These are phyloP conservation scores for Chiua sp. DNA, from an alignment of 1,284 basidiomycete species.

Conservation along the genomic window DNA sequence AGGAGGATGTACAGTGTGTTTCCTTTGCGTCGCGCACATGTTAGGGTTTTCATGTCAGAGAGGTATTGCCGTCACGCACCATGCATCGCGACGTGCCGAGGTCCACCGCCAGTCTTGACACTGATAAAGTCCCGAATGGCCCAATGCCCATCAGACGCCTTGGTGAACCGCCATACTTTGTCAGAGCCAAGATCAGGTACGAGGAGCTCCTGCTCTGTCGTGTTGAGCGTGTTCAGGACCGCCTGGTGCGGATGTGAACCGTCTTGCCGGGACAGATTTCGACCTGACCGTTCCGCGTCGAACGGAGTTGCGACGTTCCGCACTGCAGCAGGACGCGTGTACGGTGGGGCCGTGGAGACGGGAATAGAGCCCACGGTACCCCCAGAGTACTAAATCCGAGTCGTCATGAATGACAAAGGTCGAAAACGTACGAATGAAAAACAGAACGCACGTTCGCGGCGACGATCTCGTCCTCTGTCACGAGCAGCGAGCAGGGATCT, in stretches of 20 bases:
- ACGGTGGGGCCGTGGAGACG: slow-evolving; percentile 51
- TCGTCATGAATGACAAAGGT: neutral
- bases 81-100: slow-evolving; percentile 66
- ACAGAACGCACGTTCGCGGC: slow-evolving; percentile 67
- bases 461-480: slow-evolving; percentile 55
- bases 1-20: slow-evolving; percentile 65
- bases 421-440: neutral
- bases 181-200: slow-evolving; percentile 77
- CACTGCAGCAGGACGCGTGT: slow-evolving; percentile 40
- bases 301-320: slow-evolving; percentile 46
- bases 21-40: slow-evolving; percentile 39
- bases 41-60: neutral
- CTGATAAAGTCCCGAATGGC: slow-evolving; percentile 47
- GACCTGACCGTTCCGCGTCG: slow-evolving; percentile 52
- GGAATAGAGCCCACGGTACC: slow-evolving; percentile 60
- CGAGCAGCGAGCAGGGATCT: slow-evolving; percentile 64
- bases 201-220: slow-evolving; percentile 57
- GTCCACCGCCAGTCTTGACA: slow-evolving; percentile 62
- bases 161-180: slow-evolving; percentile 60
- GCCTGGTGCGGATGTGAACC: slow-evolving; percentile 75
- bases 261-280: slow-evolving; percentile 63
- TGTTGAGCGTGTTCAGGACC: slow-evolving; percentile 41
- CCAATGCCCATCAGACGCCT: slow-evolving; percentile 50
- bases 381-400: slow-evolving; percentile 56
- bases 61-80: slow-evolving; percentile 46